These are phyloP conservation scores for Plantago major DNA, from an alignment of 257 asterid genomes.

Conservation along the genomic window DNA sequence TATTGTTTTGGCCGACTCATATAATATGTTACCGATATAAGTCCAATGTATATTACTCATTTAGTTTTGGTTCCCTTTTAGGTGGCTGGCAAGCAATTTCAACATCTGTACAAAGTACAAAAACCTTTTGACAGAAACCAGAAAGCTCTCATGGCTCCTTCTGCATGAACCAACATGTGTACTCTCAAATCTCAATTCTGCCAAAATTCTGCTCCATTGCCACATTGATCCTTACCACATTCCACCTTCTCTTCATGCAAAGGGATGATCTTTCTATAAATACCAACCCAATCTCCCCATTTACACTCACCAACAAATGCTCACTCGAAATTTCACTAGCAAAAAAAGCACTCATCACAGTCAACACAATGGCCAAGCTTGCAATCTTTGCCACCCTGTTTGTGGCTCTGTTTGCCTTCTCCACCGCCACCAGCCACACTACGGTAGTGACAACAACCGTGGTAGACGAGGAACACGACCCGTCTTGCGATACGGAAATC, in stretches of 20 bases:
- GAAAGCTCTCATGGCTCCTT: not conserved
- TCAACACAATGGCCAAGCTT: conserved; percentile 24
- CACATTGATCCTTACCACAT: conserved; percentile 1
- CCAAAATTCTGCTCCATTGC: not conserved
- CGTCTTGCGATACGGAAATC: conserved; percentile 6
- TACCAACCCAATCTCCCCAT: not conserved
- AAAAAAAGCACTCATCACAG: not conserved
- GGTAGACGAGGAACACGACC: conserved; percentile 4
- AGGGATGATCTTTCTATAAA: conserved; percentile 2
- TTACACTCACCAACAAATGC: not conserved
- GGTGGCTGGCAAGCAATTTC: too few species aligned
- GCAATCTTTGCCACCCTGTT: conserved; percentile 10
- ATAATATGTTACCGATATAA: too few species aligned
- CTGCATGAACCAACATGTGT: conserved; percentile 12
- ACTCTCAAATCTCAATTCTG: not conserved
- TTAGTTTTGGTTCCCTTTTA: not conserved
- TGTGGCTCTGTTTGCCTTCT: conserved; percentile 18
- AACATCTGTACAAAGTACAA: too few species aligned
- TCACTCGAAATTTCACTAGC: not conserved
- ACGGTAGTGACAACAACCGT: conserved; percentile 28
- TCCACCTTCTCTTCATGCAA: conserved; percentile 17
- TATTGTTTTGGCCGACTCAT: too few species aligned
- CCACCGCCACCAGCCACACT: conserved; percentile 23
- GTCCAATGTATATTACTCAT: not conserved
- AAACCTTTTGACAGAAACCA: too few species aligned